These are phyloP conservation scores for Paraurostyla sp. DNA, from an alignment of 73 alveolate genomes.

Conservation along the genomic window DNA sequence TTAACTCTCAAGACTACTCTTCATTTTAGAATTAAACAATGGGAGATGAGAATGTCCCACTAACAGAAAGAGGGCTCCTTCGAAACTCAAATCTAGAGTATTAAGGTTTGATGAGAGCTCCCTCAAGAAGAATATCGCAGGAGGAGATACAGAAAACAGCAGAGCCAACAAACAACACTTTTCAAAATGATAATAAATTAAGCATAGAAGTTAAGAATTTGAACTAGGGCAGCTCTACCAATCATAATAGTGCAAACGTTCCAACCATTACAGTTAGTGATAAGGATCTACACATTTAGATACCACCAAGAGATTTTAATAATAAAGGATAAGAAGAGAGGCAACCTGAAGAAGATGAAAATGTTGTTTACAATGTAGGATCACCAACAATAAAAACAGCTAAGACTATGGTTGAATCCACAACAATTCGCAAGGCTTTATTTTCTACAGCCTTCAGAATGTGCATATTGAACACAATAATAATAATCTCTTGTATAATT, in stretches of 20 bases:
- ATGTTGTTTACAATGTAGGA: constrained; percentile 5
- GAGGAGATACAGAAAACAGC: background rate
- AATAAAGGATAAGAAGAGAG: background rate
- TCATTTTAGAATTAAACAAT: constrained; percentile 28
- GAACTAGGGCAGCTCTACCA: too few species aligned
- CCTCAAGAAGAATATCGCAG: background rate
- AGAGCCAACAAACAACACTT: too few species aligned
- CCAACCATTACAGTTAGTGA: too few species aligned
- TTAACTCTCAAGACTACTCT: constrained; percentile 22
- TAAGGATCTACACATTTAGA: too few species aligned
- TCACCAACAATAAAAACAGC: constrained; percentile 30
- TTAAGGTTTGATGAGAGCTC: background rate
- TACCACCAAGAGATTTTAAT: too few species aligned
- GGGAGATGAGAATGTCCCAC: constrained; percentile 16
- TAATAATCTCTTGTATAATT: background rate
- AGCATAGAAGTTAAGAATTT: too few species aligned
- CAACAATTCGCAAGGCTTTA: background rate
- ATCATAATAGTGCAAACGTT: too few species aligned
- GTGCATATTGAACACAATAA: background rate
- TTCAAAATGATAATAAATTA: too few species aligned
- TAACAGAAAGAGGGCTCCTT: constrained; percentile 31
- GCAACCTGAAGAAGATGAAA: background rate
- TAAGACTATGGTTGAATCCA: constrained; percentile 37
- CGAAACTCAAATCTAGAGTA: background rate
- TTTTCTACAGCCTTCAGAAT: constrained; percentile 9